Conservation (phyloP, 2,329 filamentous ascomycete genomes). For the Colletotrichum coccodes region DNA sequence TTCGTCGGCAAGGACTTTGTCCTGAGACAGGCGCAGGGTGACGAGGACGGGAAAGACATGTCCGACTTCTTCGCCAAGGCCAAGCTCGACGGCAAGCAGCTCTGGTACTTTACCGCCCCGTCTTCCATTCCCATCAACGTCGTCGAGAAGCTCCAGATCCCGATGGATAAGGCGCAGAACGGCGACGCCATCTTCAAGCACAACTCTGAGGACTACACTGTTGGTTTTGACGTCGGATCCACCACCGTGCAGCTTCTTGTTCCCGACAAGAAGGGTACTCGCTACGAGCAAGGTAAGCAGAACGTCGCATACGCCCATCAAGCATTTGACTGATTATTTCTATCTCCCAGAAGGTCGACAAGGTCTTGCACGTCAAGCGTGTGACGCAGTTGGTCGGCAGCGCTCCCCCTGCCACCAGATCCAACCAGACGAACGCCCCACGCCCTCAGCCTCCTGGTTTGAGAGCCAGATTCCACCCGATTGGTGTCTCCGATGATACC, state of each 20-base stretch:
- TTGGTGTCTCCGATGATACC: constrained; percentile 59
- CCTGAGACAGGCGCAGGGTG: constrained; percentile 57
- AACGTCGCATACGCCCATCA: background rate
- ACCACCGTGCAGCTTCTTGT: constrained; percentile 69
- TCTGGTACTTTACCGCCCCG: constrained; percentile 85
- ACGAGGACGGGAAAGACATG: constrained; percentile 57
- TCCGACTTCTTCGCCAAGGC: constrained; percentile 66
- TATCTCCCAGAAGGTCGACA: constrained; percentile 57
- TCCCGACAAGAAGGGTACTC: constrained; percentile 63
- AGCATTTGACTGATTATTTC: background rate
- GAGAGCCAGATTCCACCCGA: constrained; percentile 73
- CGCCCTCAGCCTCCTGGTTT: constrained; percentile 75
- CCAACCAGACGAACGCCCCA: constrained; percentile 58
- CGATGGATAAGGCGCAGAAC: constrained; percentile 62
- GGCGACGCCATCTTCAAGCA: constrained; percentile 69
- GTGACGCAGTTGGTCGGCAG: constrained; percentile 65
- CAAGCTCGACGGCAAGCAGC: constrained; percentile 74
- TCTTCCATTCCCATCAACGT: constrained; percentile 75
- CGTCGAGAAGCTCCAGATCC: constrained; percentile 72
- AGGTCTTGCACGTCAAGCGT: constrained; percentile 73
- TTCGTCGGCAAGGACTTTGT: constrained; percentile 63
- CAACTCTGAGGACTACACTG: constrained; percentile 71
- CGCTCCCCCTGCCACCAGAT: constrained; percentile 43
- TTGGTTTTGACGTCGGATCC: constrained; percentile 63
- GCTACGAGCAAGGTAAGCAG: constrained; percentile 64